Evolutionary conservation across 129 eudicot species (phyloP), one percentile per base, ranked within the genome.

Genomic region (Pulicaria dysenterica): DNA sequence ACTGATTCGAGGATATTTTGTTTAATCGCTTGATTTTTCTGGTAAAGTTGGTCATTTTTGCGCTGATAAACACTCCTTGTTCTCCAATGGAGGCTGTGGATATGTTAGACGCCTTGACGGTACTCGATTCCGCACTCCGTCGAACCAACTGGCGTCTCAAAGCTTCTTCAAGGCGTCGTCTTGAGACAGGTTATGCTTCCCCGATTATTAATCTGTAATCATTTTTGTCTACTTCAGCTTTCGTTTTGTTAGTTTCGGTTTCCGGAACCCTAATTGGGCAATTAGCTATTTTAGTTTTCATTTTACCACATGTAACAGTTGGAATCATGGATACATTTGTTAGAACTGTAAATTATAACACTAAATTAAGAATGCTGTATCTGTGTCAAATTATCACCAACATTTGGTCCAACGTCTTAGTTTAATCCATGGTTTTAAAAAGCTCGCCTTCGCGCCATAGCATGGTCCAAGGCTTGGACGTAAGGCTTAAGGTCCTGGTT

Each of bases 121-220:
- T 67, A 47, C 37, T 92, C 16, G 82, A 80, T 8, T 44, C 80
- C 15, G 77, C 92, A 65, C 88, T 92, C 51, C 67, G 82, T 72
- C 68, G 39, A 10, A 79, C 72, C 63, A 87, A 92, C 50, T 92
- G 96, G 98, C 88, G 91, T 39, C 89, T 85, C 58, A 89, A 69
- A 79, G 63, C 85, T 63, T 47, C 95, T 34, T 89, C 88, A 5
- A 85, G 80, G 73, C 91, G 79, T 70, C 98, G 95, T 41, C 95
- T 92, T 44, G 79, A 89, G 63, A 92, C 87, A 39, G 98, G 98
- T 87, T 6, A 10, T 51, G 67, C 7, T 36, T 57, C 11, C 54
- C 7, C 7, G 14, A 14, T 43, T 11, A 62, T 61, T 24, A 24
- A 40, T 64, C 4, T 53, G 72, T 12, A 50, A 37, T 41, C 4